These are phyloP conservation scores for Tuctoria greenei DNA, from an alignment of 176 grass and related monocot genomes.

Conservation along the genomic window DNA sequence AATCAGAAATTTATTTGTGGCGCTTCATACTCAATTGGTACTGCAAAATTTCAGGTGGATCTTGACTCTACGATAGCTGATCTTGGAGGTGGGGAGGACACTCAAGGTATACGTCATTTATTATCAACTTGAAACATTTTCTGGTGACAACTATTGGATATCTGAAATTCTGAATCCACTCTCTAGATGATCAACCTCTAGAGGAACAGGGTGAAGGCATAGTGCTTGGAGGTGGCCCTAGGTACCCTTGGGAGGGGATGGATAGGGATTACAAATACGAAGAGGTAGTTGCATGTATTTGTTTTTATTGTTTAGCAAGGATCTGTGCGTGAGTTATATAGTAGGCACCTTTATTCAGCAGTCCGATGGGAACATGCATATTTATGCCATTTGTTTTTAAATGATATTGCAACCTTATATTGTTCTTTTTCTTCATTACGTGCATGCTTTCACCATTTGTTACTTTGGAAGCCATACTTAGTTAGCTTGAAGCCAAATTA, in stretches of 20 bases:
- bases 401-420: not conserved
- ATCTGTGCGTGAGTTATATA: not conserved
- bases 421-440: not conserved
- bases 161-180: not conserved
- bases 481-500: not conserved
- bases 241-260: constrained; percentile 68
- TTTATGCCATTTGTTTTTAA: not conserved
- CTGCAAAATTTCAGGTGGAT: constrained; percentile 60
- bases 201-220: constrained; percentile 65
- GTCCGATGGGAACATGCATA: not conserved
- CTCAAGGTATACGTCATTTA: constrained; percentile 26
- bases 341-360: not conserved
- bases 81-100: constrained; percentile 50
- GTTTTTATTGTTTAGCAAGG: not conserved
- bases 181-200: constrained; percentile 46
- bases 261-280: constrained; percentile 66
- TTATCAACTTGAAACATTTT: constrained; percentile 6
- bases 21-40: not conserved
- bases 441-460: not conserved
- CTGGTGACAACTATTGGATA: not conserved
- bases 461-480: not conserved
- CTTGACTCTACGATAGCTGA: constrained; percentile 42
- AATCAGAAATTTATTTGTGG: not conserved
- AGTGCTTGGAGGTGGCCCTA: constrained; percentile 41
- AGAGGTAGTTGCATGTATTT: constrained; percentile 41